These are phyloP conservation scores for Monosporascus sp. DNA, from an alignment of 2,329 filamentous ascomycete species.

Conservation along the genomic window DNA sequence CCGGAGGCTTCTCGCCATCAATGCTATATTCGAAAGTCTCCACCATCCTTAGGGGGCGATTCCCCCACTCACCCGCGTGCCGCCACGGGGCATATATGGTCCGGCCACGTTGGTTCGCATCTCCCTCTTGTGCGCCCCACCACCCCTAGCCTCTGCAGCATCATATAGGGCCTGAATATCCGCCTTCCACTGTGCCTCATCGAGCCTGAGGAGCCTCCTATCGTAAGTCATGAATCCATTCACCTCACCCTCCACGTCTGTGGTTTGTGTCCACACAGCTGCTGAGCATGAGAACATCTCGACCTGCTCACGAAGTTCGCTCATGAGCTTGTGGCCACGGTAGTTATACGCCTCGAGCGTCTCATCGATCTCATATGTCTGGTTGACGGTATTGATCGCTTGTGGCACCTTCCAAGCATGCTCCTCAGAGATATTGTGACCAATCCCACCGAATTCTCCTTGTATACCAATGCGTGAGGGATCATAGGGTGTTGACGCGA, in stretches of 20 bases:
- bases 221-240: constrained; percentile 69
- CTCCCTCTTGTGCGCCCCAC: background rate
- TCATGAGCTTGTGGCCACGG: constrained; percentile 54
- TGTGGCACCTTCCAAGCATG: constrained; percentile 60
- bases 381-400: constrained; percentile 55
- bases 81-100: background rate
- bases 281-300: constrained; percentile 58
- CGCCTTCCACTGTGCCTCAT: constrained; percentile 52
- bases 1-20: no score
- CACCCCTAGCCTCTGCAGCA: constrained; percentile 35
- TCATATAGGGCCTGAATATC: constrained; percentile 58
- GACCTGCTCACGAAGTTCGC: constrained; percentile 58
- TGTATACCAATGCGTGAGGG: constrained; percentile 59
- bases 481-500: constrained; percentile 50
- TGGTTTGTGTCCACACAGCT: constrained; percentile 69
- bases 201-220: constrained; percentile 51
- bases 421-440: constrained; percentile 57
- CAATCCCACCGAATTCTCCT: constrained; percentile 67
- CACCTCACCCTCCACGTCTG: constrained; percentile 69
- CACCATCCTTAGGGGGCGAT: no score
- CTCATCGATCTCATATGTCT: constrained; percentile 62
- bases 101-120: background rate
- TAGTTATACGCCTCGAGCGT: constrained; percentile 61
- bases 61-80: no score
- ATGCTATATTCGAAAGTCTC: no score